Conservation (phyloP, 2,329 filamentous ascomycete species). For the Penicillium sp. region DNA sequence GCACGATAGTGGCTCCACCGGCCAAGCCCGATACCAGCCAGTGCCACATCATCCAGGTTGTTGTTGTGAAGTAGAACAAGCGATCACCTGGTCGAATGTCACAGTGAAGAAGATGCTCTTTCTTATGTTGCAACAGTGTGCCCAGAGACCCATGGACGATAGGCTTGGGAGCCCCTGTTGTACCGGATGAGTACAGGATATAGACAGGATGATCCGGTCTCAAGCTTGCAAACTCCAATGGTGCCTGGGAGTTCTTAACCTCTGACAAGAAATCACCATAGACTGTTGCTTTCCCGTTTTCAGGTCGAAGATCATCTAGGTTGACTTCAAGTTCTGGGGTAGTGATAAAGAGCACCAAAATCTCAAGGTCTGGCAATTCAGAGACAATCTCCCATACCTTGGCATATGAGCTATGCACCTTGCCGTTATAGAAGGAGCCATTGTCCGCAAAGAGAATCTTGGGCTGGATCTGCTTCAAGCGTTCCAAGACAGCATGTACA, state of each 20-base stretch:
- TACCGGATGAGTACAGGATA: slow-evolving; percentile 90
- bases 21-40: slow-evolving; percentile 88
- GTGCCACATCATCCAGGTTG: slow-evolving; percentile 99
- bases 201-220: slow-evolving; percentile 86
- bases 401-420: slow-evolving; percentile 72
- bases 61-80: slow-evolving; percentile 91
- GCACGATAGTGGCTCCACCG: slow-evolving; percentile 74
- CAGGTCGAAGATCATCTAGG: slow-evolving; percentile 33
- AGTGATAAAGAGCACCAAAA: slow-evolving; percentile 72
- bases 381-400: slow-evolving; percentile 77
- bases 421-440: slow-evolving; percentile 85
- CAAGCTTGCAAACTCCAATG: slow-evolving; percentile 70
- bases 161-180: slow-evolving; percentile 82
- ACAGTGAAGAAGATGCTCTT: slow-evolving; percentile 86
- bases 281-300: slow-evolving; percentile 39
- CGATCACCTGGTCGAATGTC: slow-evolving; percentile 70
- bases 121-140: slow-evolving; percentile 93
- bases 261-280: slow-evolving; percentile 49
- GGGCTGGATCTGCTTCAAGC: slow-evolving; percentile 80
- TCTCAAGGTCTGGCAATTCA: slow-evolving; percentile 64
- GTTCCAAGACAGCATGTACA: slow-evolving; percentile 84
- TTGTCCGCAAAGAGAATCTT: slow-evolving; percentile 83
- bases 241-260: slow-evolving; percentile 38
- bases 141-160: slow-evolving; percentile 91
- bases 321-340: slow-evolving; percentile 46